Conservation (phyloP, 805 yeast species). For the Pichia manshurica region DNA sequence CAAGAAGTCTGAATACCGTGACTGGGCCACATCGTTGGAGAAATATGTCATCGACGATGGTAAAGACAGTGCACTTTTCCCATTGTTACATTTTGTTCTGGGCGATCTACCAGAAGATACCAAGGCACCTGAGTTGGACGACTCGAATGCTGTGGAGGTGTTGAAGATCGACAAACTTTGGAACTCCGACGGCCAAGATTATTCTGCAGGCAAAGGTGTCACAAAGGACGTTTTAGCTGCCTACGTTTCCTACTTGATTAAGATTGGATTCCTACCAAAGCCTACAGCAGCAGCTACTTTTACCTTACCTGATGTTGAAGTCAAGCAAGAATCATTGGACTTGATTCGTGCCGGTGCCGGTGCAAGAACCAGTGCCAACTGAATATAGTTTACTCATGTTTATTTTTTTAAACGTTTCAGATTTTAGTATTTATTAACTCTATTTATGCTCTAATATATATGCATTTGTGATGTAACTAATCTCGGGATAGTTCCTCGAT, state of each 20-base stretch:
- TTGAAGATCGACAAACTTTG: conserved; percentile 54
- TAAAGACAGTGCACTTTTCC: conserved; percentile 83
- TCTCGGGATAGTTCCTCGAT: conserved; percentile 58
- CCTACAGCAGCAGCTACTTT: conserved; percentile 44
- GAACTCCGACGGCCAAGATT: conserved; percentile 49
- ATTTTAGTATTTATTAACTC: too few relatives aligned
- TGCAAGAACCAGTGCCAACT: conserved; percentile 60
- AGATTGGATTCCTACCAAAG: conserved; percentile 70
- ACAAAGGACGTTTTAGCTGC: conserved; percentile 57
- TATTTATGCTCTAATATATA: too few relatives aligned
- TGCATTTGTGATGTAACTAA: conserved; percentile 2
- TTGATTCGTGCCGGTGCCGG: conserved; percentile 64
- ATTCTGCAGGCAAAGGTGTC: conserved; percentile 71
- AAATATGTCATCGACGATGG: conserved; percentile 66
- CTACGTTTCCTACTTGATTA: conserved; percentile 73
- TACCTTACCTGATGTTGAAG: conserved; percentile 49
- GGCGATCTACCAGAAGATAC: conserved; percentile 88
- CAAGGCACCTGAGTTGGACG: conserved; percentile 94
- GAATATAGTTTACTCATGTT: not conserved
- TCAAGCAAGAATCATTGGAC: conserved; percentile 52
- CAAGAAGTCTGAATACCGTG: conserved; percentile 55
- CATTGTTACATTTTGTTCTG: conserved; percentile 87
- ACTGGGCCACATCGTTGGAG: conserved; percentile 77
- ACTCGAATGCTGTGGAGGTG: conserved; percentile 68
- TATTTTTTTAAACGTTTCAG: too few relatives aligned